These are phyloP conservation scores for Diaporthe ampelina DNA, from an alignment of 2,329 filamentous ascomycete species.

Conservation along the genomic window DNA sequence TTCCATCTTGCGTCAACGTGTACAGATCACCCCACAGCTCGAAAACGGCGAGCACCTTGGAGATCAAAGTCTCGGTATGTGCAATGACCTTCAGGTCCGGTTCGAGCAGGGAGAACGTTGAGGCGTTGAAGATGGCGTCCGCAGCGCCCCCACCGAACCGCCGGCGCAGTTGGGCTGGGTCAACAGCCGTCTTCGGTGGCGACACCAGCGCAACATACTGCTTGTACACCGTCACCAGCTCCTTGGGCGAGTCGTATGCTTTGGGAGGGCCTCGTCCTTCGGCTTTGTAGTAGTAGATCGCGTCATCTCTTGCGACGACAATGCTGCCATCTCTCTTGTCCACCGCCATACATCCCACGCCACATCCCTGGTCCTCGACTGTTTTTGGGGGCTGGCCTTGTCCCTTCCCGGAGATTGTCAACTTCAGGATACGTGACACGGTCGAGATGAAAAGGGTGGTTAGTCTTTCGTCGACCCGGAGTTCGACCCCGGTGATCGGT, in stretches of 20 bases:
- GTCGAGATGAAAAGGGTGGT: conserved; percentile 94
- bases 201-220: conserved; percentile 92
- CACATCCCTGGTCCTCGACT: conserved; percentile 90
- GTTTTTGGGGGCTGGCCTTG: conserved; percentile 91
- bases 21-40: conserved; percentile 93
- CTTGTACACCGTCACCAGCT: conserved; percentile 80
- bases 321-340: conserved; percentile 86
- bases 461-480: conserved; percentile 70
- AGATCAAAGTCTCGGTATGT: conserved; percentile 87
- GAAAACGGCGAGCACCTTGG: conserved; percentile 84
- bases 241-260: conserved; percentile 93
- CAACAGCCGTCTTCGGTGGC: conserved; percentile 72
- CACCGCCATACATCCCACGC: conserved; percentile 93
- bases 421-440: conserved; percentile 86
- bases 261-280: conserved; percentile 89
- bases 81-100: conserved; percentile 91
- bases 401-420: conserved; percentile 88
- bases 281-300: conserved; percentile 91
- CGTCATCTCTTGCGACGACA: conserved; percentile 93
- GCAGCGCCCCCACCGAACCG: conserved; percentile 80
- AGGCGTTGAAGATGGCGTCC: conserved; percentile 87
- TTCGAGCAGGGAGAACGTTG: conserved; percentile 92
- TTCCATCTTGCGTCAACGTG: conserved; percentile 91
- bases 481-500: conserved; percentile 91
- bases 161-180: conserved; percentile 73